Base-by-base conservation (phyloP, 192 early-diverging fungal genomes). In the Rhizophagus prolifer region DNA sequence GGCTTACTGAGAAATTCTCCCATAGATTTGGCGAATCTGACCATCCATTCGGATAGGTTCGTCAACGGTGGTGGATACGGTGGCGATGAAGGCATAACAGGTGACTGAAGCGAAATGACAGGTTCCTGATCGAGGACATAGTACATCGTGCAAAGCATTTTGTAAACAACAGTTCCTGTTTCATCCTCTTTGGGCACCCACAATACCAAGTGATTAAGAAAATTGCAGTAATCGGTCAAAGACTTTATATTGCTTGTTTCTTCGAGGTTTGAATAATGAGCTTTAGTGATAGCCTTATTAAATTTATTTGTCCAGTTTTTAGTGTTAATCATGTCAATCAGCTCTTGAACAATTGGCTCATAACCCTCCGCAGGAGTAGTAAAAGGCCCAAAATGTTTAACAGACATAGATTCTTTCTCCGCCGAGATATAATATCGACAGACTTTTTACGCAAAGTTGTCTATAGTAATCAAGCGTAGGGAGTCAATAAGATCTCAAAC, bases 101-200 rank as follows among this genome's bases (percentile, higher is more conserved):
- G 41, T 70, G 69, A 70, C 26, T 70, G 69, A 28, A 70, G 14
- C 4, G 38, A 4, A 38, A 38, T 38, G 2, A 70, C 69, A 25
- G 69, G 1, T 31, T 70, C 2, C 9, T 70, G 69, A 54, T 70
- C 69, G 23, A 70, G 69, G 41, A 70, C 46, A 26, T 54, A 70
- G 46, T 70, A 70, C 69, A 70, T 70, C 9, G 41, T 70, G n/a
- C 13, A 46, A 38, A 70, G 41, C 69, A 70, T 70, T 54, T 47
- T 47, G 23, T 70, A 46, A 70, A 70, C 47, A 16, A 50, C 23
- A 70, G 41, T 50, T 46, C 69, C 69, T 70, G 69, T 28, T 46
- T 46, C 47, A 70, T 70, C n/a, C 69, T 70, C 69, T 54, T 16
- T 70, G 69, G 69, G 69, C n/a, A 70, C 69, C 69, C 69, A 70